Percentiles rank a stretch among this genome's conserved stretches.
Evolutionary conservation across 2,329 filamentous ascomycete genomes (phyloP).

Genomic region (Trichoderma atrobrunneum): DNA sequence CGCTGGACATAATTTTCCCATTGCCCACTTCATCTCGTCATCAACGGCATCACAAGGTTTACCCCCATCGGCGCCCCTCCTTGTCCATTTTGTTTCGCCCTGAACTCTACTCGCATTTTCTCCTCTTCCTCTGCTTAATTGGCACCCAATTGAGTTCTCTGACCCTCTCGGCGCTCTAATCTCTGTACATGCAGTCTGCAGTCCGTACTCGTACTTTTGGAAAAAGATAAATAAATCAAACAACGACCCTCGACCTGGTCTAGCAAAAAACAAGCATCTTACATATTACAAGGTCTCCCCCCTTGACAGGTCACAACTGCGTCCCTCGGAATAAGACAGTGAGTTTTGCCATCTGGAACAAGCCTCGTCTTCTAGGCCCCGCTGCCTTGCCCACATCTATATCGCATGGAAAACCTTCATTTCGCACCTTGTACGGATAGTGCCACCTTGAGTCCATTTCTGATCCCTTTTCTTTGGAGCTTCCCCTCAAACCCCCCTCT

Average conservation of each 20-base stretch:
- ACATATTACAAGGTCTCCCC: background rate
- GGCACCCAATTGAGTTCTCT: background rate
- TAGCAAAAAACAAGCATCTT: background rate
- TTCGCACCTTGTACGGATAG: background rate
- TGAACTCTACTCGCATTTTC: background rate
- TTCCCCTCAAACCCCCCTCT: background rate
- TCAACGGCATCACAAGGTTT: background rate
- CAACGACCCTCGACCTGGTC: background rate
- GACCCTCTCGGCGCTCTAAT: background rate
- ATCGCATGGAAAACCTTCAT: slow-evolving; percentile 8
- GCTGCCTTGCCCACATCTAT: background rate
- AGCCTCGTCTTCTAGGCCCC: background rate
- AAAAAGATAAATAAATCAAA: background rate
- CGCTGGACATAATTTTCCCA: background rate
- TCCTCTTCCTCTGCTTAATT: background rate
- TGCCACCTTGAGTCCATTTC: background rate
- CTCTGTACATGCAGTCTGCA: slow-evolving; percentile 26
- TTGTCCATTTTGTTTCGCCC: background rate
- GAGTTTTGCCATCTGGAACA: background rate
- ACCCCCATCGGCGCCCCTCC: background rate
- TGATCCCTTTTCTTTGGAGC: background rate
- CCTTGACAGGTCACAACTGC: background rate
- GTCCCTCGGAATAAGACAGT: background rate
- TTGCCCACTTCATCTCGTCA: background rate
- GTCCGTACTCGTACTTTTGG: slow-evolving; percentile 16